Base-by-base conservation (phyloP, 768 basidiomycete species). In the Serendipita sp. region DNA sequence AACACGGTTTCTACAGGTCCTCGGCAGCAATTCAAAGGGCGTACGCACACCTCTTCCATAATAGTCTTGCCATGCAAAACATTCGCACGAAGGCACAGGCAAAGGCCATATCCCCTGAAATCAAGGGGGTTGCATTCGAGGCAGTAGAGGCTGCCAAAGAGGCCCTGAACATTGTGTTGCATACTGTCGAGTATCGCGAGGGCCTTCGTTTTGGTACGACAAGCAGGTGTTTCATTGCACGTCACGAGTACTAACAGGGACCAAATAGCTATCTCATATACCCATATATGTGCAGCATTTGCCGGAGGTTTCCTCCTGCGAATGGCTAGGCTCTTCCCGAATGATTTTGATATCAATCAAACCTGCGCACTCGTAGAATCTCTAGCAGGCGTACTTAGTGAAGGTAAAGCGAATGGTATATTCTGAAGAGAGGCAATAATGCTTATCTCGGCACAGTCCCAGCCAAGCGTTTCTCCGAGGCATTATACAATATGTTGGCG, bases 281-380 rank as follows among this genome's bases (percentile, higher is more conserved):
- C 68, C 8, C 68, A 68, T 65, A 69, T 66, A n/a, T 67, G 68
- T 46, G 68, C 68, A 28, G 68, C 68, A 4, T 68, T 69, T 46
- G 68, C 67, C 11, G 68, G 63, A n/a, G 67, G 65, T 15, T 69
- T 69, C 63, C 64, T 69, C 3, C 54, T 69, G 45, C 65, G 68
- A 13, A 68, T 69, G 47, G 68, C 68, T n/a, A 16, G 68, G 48
- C 65, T 69, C 16, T 68, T 69, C 34, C 68, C 67, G 3, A 38
- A 65, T 8, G 68, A 69, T 46, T 46, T 69, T 4, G 65, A 68
- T 48, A 51, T 69, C 32, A 53, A 56, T 24, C 67, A 69, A 53
- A 68, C 68, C 41, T 63, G 64, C 15, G 32, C 51, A n/a, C 44
- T 68, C 62, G 67, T 68, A 11, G 67, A 67, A n/a, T 37, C 46